Evolutionary conservation across 495 filamentous ascomycete species (phyloP), one percentile per base, ranked within the genome.

Genomic region (Sporormia fimetaria): DNA sequence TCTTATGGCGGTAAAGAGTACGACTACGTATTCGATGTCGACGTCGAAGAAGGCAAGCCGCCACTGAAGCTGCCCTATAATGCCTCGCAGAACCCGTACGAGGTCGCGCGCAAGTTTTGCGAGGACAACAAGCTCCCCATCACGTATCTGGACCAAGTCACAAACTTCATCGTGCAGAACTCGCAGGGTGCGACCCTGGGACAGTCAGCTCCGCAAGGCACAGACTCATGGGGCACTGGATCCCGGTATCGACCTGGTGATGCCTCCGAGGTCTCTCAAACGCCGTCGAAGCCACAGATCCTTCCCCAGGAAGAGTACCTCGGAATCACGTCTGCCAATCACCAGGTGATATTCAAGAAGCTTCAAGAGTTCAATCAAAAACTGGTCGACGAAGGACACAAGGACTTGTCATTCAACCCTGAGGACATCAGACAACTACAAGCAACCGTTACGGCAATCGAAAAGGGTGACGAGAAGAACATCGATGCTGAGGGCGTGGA

Each of bases 1-100:
- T 64, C 79, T 28, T 82, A 87, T 55, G 59, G 78, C 2, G 92
- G 92, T 16, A 76, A 87, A 57, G 83, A 94, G 40, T 99, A 92
- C 57, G 92, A 99, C 52, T 95, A 83, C 58, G 92, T 99, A 33
- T 99, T 96, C 49, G 88, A 96, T 56, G 90, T 99, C 18, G 92
- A 95, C 53, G 88, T 96, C 42, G 82, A 94, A 56, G 92, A 96
- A 46, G 92, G 90, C 25, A 85, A 88, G 49, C 92, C 92, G 21
- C 76, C 90, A 2, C 69, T 96, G 22, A 96, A 96, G 55, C 68
- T 99, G 21, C 88, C 92, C 1, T 96, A 83, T 57, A 95, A 99
- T 57, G 68, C 82, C 26, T 82, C 80, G 4, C 80, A 95, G 57
- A 95, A 95, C 57, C 86, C 86, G 2, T 96, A 92, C 57, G 81